A percentile compares a stretch with the other conserved stretches of the same genome.
Conservation (phyloP, 768 basidiomycete species). For the Leccinellum albellum region DNA sequence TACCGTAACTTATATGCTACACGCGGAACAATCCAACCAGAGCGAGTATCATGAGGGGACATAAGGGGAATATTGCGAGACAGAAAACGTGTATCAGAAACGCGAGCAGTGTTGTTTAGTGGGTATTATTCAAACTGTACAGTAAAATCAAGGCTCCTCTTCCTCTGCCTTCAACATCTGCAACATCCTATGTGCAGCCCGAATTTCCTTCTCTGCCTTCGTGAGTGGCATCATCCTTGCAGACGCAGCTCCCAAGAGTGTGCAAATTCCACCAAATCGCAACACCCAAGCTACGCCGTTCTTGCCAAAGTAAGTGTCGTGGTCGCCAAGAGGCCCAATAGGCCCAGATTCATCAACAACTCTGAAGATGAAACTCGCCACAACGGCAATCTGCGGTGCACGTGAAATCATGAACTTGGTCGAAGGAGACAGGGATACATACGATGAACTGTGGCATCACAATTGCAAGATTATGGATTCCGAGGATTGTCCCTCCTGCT, state of each 20-base stretch:
- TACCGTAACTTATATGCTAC: no score
- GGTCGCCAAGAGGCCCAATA: conserved; percentile 32
- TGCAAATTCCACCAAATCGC: conserved; percentile 86
- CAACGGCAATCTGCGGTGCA: conserved; percentile 68
- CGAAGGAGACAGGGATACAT: conserved; percentile 30
- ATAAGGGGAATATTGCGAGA: not conserved
- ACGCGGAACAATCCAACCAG: not conserved
- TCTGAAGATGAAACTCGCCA: conserved; percentile 84
- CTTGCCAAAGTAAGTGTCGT: conserved; percentile 69
- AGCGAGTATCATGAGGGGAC: not conserved
- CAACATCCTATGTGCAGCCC: conserved; percentile 76
- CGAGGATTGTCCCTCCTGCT: conserved; percentile 87
- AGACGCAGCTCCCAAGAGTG: conserved; percentile 72
- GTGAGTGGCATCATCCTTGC: conserved; percentile 85
- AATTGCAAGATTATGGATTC: conserved; percentile 93
- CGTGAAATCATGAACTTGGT: not conserved
- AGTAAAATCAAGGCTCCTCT: conserved; percentile 38
- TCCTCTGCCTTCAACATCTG: conserved; percentile 64
- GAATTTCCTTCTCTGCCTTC: conserved; percentile 87
- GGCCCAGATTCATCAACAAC: conserved; percentile 55
- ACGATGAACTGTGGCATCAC: conserved; percentile 94
- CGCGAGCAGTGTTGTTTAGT: conserved; percentile 13
- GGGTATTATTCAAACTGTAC: not conserved
- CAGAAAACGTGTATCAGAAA: conserved; percentile 6
- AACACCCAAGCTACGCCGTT: conserved; percentile 93